Conservation (phyloP, 108 stramenopile species). For the Nannochloropsis gaditana region DNA sequence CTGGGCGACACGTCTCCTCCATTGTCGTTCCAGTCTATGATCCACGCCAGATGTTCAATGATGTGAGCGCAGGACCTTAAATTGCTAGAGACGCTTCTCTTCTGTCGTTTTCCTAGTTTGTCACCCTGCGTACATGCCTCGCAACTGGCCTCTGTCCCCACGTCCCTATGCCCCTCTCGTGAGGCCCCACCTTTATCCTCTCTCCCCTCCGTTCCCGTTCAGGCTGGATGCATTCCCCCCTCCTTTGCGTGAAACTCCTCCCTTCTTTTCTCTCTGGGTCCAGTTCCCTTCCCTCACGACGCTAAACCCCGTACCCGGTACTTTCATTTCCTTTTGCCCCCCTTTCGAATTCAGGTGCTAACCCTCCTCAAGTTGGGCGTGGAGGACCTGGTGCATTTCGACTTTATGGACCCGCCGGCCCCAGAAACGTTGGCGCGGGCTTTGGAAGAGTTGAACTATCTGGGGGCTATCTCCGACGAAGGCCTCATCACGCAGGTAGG, state of each 20-base stretch:
- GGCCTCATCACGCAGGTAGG: slow-evolving; percentile 79
- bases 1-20: not conserved
- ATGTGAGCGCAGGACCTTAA: not conserved
- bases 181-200: not conserved
- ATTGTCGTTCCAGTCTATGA: slow-evolving; percentile 6
- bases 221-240: not conserved
- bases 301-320: too few species aligned
- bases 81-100: not conserved
- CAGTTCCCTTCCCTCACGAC: not conserved
- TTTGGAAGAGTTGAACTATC: slow-evolving; percentile 90
- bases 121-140: not conserved
- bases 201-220: not conserved
- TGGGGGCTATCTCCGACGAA: slow-evolving; percentile 96
- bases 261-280: not conserved
- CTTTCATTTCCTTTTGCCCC: not conserved
- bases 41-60: not conserved
- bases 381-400: slow-evolving; percentile 97
- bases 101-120: not conserved
- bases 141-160: not conserved
- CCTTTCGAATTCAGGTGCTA: slow-evolving; percentile 72
- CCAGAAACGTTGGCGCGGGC: slow-evolving; percentile 99
- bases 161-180: not conserved
- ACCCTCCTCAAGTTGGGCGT: slow-evolving; percentile 95
- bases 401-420: slow-evolving; percentile 99
- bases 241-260: not conserved